phyloP scores from a whole-genome alignment of 148 eudicot species.

The Rhododendron ovatum region DNA sequence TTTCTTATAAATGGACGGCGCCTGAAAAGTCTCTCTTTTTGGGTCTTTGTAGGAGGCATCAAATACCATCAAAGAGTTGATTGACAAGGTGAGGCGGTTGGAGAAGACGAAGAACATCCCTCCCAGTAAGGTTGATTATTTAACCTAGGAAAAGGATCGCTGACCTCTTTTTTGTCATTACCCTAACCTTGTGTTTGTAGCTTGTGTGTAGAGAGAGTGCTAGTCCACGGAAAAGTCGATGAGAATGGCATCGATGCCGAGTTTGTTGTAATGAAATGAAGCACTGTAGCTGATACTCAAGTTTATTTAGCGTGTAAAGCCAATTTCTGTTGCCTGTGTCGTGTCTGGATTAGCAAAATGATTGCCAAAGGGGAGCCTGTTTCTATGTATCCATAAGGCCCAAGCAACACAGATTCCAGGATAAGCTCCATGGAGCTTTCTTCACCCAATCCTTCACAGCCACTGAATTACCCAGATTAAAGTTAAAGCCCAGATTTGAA shows the following conservation, averaged over 20 bases:
- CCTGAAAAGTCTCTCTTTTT: not conserved
- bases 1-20: conserved; percentile 22
- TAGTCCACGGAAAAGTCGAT: not conserved
- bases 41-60: conserved; percentile 51
- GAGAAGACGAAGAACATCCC: conserved; percentile 27
- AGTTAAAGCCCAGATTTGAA: too few relatives aligned
- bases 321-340: not conserved
- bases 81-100: conserved; percentile 39
- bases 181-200: not conserved
- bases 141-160: not conserved
- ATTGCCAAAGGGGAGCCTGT: too few relatives aligned
- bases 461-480: too few relatives aligned
- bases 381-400: too few relatives aligned
- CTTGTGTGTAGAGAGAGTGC: not conserved
- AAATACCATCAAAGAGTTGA: conserved; percentile 51
- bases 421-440: too few relatives aligned
- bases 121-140: not conserved
- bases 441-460: too few relatives aligned
- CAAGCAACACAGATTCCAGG: too few relatives aligned
- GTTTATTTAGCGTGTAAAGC: not conserved
- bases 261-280: not conserved
- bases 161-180: not conserved
- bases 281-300: not conserved
- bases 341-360: not conserved
- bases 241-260: not conserved